phyloP scores from a whole-genome alignment of 257 asterid genomes.

The Solanum bulbocastanum region DNA sequence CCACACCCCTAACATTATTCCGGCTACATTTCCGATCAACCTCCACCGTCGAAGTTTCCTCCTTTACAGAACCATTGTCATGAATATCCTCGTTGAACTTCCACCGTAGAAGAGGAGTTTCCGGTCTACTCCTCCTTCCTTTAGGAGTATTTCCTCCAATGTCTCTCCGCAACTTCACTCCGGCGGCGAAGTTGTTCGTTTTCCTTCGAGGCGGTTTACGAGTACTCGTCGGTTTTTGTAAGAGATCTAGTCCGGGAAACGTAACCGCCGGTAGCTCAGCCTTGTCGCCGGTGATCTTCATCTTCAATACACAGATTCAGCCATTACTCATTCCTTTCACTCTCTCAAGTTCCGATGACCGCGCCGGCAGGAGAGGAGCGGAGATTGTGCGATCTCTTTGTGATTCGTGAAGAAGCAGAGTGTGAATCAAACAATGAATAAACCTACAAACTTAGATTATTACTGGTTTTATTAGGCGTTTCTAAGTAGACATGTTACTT shows the following conservation, averaged over 20 bases:
- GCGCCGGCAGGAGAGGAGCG: background rate
- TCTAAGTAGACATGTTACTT: background rate
- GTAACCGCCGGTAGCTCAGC: slow-evolving; percentile 3
- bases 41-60: slow-evolving; percentile 16
- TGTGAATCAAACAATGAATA: background rate
- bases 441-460: background rate
- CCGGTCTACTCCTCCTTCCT: slow-evolving; percentile 35
- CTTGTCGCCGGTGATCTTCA: slow-evolving; percentile 36
- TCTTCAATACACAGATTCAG: slow-evolving; percentile 17
- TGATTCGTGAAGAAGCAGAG: background rate
- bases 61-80: slow-evolving; percentile 6
- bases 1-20: slow-evolving; percentile 5
- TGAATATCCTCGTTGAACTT: slow-evolving; percentile 30
- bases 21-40: slow-evolving; percentile 16
- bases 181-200: slow-evolving; percentile 18
- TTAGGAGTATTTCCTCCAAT: slow-evolving; percentile 8
- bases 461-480: background rate
- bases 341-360: background rate
- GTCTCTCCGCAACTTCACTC: slow-evolving; percentile 35
- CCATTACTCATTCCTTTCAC: slow-evolving; percentile 18
- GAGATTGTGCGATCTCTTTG: background rate
- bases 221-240: slow-evolving; percentile 4
- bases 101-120: slow-evolving; percentile 59
- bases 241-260: slow-evolving; percentile 25
- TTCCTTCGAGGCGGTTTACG: slow-evolving; percentile 37